These are phyloP conservation scores for Plasmodium gaboni DNA, from an alignment of 169 alveolate species.

Conservation along the genomic window DNA sequence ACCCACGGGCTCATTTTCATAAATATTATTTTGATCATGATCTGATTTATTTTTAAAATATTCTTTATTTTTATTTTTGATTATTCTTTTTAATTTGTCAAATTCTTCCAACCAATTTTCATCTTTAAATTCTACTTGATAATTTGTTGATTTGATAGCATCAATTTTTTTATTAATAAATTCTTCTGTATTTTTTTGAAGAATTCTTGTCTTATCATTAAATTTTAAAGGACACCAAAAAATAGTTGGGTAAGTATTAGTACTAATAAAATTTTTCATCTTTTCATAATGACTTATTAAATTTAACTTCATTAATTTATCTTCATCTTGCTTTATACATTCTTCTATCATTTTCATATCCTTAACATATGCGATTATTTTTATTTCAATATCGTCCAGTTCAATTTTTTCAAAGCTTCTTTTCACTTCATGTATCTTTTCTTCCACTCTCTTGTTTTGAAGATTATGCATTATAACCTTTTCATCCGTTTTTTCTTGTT, in stretches of 20 bases:
- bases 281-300: conserved; percentile 80
- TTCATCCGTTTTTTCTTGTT: conserved; percentile 78
- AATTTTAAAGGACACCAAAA: conserved; percentile 85
- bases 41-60: neutral
- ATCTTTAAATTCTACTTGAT: conserved; percentile 62
- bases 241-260: conserved; percentile 83
- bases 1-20: neutral
- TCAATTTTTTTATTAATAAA: conserved; percentile 81
- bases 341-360: conserved; percentile 60
- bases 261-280: conserved; percentile 84
- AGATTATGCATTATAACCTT: conserved; percentile 53
- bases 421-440: conserved; percentile 76
- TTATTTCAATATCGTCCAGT: conserved; percentile 75
- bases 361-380: conserved; percentile 50
- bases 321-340: conserved; percentile 58
- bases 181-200: conserved; percentile 77
- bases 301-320: conserved; percentile 62
- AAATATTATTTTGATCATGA: neutral
- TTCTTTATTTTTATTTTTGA: conserved; percentile 8
- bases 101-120: conserved; percentile 50
- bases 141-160: conserved; percentile 76
- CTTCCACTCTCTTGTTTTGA: conserved; percentile 66
- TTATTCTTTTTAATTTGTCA: conserved; percentile 17
- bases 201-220: conserved; percentile 75
- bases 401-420: conserved; percentile 77